Evolutionary conservation across 2,329 filamentous ascomycete genomes (phyloP), one percentile per base, ranked within the genome.

Genomic region (Claviceps pazoutovae): DNA sequence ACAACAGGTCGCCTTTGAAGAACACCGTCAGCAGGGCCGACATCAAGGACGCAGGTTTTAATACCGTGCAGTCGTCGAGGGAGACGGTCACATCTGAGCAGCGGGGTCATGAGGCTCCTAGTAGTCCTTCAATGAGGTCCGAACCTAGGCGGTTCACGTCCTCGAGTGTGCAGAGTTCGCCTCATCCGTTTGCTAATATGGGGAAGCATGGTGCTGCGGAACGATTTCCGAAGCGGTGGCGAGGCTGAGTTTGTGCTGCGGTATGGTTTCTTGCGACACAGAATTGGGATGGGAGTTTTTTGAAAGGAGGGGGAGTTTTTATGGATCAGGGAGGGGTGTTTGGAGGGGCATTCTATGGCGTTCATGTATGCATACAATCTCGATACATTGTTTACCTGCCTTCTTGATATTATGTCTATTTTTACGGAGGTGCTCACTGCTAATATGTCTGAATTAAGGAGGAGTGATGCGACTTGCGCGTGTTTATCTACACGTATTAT

Each of bases 1-100:
- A 95, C 64, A 82, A 82, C 5, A 85, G 83, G 42, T 95, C 88
- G 11, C 91, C 91, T 0, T 67, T 97, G 13, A 84, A 88, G 60
- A 95, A 95, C 64, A 76, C 86, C 2, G 72, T 72, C 14, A 80
- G 80, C 73, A 59, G 87, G 71, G 67, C 79, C 67, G 66, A 86
- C 52, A 71, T 80, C 44, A 71, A 73, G 58, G 62, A 58, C 14
- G 67, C 61, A 9, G 66, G 68, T 23, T 61, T 64, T 7, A 56
- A 62, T 7, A 76, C 76, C 39, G 79, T 79, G 1, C 71, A 75
- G 44, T 83, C 81, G 58, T 80, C 78, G 4, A 71, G 75, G 42
- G 79, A 83, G 60, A 79, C 82, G 75, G 80, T 79, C 2, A 74
- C 74, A 4, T 64, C 74, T 17, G 78, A 81, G 61, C 76, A 80